Percentiles rank a stretch among this genome's conserved stretches.
Evolutionary conservation across 768 basidiomycete genomes (phyloP).

Genomic region (Russula compacta): DNA sequence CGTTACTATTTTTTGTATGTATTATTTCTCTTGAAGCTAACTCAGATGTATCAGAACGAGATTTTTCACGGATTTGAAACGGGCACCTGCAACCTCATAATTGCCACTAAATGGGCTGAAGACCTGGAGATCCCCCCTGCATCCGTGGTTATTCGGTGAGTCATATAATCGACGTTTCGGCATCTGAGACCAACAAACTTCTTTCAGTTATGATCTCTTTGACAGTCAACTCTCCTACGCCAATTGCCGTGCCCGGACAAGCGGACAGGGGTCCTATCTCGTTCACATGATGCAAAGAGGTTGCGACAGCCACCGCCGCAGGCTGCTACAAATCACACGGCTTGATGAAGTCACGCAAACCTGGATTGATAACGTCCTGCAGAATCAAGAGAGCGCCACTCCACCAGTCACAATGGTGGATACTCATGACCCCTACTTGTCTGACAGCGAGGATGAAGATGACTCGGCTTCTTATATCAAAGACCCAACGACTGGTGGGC

Average conservation of each 20-base stretch:
- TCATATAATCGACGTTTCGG: background rate
- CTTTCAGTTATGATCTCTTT: conserved; percentile 47
- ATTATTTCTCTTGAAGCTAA: background rate
- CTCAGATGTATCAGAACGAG: conserved; percentile 32
- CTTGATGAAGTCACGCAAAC: conserved; percentile 32
- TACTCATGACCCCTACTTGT: conserved; percentile 35
- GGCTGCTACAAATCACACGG: conserved; percentile 37
- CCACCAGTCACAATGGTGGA: conserved; percentile 39
- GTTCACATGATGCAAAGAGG: conserved; percentile 56
- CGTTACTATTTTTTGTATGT: background rate
- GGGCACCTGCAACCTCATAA: conserved; percentile 55
- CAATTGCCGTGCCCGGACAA: conserved; percentile 40
- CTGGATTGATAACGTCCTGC: conserved; percentile 44
- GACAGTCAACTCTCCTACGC: conserved; percentile 56
- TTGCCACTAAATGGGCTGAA: conserved; percentile 49
- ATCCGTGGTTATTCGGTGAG: conserved; percentile 54
- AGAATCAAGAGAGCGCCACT: conserved; percentile 31
- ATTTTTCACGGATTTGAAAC: conserved; percentile 40
- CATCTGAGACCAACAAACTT: conserved; percentile 2
- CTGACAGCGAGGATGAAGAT: conserved; percentile 43
- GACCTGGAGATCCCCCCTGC: conserved; percentile 52
- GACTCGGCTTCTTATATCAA: conserved; percentile 35
- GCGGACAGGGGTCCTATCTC: conserved; percentile 41
- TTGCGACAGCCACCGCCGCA: conserved; percentile 46
- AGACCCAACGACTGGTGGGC: conserved; percentile 55